A percentile compares a stretch with the other conserved stretches of the same genome.
Conservation (phyloP, 768 basidiomycete species). For the Mycena vitilis region DNA sequence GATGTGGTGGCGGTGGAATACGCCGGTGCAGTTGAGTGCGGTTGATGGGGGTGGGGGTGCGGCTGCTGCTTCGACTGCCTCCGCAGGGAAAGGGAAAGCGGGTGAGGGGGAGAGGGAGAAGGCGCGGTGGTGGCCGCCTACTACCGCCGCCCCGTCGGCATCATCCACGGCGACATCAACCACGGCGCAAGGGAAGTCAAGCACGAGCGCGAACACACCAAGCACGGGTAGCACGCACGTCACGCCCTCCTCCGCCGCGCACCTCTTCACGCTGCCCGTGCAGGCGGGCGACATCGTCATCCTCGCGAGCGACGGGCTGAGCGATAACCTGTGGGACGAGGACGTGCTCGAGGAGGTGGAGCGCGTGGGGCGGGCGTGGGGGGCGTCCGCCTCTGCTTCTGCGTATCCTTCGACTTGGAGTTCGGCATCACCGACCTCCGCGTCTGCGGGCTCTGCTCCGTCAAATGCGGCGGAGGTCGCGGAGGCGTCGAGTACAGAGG, state of each 20-base stretch:
- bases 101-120: too few species aligned
- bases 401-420: background rate
- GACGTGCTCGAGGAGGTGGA: slow-evolving; percentile 87
- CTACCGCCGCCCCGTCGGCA: too few species aligned
- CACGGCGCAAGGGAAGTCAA: background rate
- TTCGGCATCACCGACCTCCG: too few species aligned
- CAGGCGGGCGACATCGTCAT: slow-evolving; percentile 81
- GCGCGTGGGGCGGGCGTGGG: slow-evolving; percentile 58
- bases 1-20: slow-evolving; percentile 85
- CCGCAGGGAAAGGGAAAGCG: too few species aligned
- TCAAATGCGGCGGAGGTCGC: too few species aligned
- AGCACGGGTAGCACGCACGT: slow-evolving; percentile 34
- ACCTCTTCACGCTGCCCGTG: slow-evolving; percentile 76
- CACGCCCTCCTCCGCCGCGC: slow-evolving; percentile 71
- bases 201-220: background rate
- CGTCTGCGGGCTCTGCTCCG: too few species aligned
- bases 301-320: slow-evolving; percentile 83
- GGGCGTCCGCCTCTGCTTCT: slow-evolving; percentile 6
- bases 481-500: too few species aligned
- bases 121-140: background rate
- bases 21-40: slow-evolving; percentile 57
- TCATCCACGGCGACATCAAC: too few species aligned
- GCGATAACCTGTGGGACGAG: slow-evolving; percentile 91
- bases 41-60: background rate
- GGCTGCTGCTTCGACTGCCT: too few species aligned